Evolutionary conservation across 2,329 filamentous ascomycete species (phyloP).

Genomic region (Balansia obtecta): DNA sequence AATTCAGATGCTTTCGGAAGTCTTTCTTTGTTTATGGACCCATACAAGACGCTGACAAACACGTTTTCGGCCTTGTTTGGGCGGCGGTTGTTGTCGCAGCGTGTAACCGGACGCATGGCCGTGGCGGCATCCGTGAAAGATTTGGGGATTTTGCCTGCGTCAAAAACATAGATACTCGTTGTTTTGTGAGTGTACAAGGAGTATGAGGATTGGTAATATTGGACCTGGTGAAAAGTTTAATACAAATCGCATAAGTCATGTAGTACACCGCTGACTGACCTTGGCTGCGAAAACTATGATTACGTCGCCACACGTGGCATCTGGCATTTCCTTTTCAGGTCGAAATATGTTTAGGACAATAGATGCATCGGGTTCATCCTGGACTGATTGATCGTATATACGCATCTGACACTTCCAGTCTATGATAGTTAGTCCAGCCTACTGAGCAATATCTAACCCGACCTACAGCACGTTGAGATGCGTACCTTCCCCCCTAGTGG

Average conservation of each 20-base stretch:
- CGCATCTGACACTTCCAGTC: constrained; percentile 50
- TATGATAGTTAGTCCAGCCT: constrained; percentile 15
- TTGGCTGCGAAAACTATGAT: constrained; percentile 38
- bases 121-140: constrained; percentile 24
- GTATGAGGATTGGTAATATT: constrained; percentile 20
- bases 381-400: constrained; percentile 45
- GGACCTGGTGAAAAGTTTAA: constrained; percentile 22
- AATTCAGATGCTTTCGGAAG: constrained; percentile 35
- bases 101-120: constrained; percentile 14
- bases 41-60: constrained; percentile 37
- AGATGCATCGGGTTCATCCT: constrained; percentile 26
- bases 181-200: constrained; percentile 32
- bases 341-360: constrained; percentile 50
- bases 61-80: constrained; percentile 19
- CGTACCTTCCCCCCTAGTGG: constrained; percentile 40
- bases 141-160: constrained; percentile 16
- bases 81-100: constrained; percentile 10
- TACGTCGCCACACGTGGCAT: constrained; percentile 27
- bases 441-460: not conserved
- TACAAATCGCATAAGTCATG: not conserved
- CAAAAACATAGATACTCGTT: constrained; percentile 35
- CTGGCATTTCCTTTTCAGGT: constrained; percentile 34
- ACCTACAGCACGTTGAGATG: not conserved
- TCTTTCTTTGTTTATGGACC: constrained; percentile 27
- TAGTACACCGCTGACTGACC: constrained; percentile 22